Percentiles rank a stretch among this genome's conserved stretches.
Evolutionary conservation across 225 moss, liverwort and hornwort genomes (phyloP).

Genomic region (Lunularia cruciata): DNA sequence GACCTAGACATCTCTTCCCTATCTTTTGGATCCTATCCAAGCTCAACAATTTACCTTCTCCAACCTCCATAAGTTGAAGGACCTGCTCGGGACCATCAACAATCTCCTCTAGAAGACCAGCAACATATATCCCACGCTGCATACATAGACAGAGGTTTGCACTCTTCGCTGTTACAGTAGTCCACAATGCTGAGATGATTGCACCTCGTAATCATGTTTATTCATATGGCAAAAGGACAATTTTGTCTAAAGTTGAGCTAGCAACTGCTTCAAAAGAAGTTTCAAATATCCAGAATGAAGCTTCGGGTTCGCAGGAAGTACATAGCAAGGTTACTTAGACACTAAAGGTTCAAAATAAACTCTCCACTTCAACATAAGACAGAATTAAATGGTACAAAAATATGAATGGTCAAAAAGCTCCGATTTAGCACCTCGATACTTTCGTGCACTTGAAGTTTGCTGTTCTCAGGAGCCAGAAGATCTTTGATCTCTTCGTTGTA

Average conservation of each 20-base stretch:
- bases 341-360: too few relatives aligned
- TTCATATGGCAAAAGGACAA: too few relatives aligned
- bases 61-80: constrained; percentile 67
- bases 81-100: constrained; percentile 84
- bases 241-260: too few relatives aligned
- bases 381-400: not conserved
- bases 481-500: constrained; percentile 99
- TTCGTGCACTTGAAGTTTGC: constrained; percentile 93
- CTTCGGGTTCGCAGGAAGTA: too few relatives aligned
- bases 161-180: too few relatives aligned
- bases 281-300: too few relatives aligned
- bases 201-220: too few relatives aligned
- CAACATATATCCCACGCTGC: constrained; percentile 92
- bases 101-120: constrained; percentile 91
- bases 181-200: too few relatives aligned
- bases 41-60: constrained; percentile 86
- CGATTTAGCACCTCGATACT: constrained; percentile 61
- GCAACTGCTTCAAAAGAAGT: too few relatives aligned
- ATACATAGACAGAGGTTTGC: constrained; percentile 19
- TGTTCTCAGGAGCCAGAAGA: constrained; percentile 82
- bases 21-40: too few relatives aligned
- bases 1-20: too few relatives aligned
- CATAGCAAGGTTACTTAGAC: too few relatives aligned
- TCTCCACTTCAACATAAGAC: not conserved
- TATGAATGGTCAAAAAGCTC: not conserved